These are phyloP conservation scores for Eimeria maxima DNA, from an alignment of 169 alveolate species.

Conservation along the genomic window DNA sequence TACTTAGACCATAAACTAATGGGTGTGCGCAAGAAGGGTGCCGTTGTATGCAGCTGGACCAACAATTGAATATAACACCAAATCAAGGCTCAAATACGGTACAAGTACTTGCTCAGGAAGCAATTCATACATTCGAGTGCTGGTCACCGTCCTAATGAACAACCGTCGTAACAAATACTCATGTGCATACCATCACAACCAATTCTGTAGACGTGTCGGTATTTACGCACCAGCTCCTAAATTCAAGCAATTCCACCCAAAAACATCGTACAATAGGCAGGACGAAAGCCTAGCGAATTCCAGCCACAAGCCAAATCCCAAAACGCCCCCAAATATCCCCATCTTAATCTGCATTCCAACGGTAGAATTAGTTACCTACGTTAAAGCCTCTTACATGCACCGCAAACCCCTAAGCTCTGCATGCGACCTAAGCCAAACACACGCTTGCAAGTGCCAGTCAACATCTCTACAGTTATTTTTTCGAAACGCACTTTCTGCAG, in stretches of 20 bases:
- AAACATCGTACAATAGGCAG: neutral
- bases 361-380: neutral
- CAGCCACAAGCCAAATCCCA: neutral
- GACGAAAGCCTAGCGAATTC: neutral
- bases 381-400: neutral
- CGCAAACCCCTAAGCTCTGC: neutral
- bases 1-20: neutral
- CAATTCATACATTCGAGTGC: neutral
- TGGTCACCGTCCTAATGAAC: neutral
- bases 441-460: neutral
- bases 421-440: neutral
- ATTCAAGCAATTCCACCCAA: neutral
- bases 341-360: neutral
- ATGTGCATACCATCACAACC: neutral
- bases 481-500: neutral
- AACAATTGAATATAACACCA: neutral
- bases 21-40: neutral
- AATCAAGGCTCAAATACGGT: neutral
- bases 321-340: neutral
- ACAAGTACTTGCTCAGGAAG: neutral
- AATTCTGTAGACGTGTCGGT: neutral
- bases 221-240: neutral
- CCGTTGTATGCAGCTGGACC: neutral
- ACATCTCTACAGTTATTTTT: neutral
- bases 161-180: neutral